Evolutionary conservation across 805 yeast species (phyloP), one percentile per base, ranked within the genome.

Genomic region (Ascoidea tarda): DNA sequence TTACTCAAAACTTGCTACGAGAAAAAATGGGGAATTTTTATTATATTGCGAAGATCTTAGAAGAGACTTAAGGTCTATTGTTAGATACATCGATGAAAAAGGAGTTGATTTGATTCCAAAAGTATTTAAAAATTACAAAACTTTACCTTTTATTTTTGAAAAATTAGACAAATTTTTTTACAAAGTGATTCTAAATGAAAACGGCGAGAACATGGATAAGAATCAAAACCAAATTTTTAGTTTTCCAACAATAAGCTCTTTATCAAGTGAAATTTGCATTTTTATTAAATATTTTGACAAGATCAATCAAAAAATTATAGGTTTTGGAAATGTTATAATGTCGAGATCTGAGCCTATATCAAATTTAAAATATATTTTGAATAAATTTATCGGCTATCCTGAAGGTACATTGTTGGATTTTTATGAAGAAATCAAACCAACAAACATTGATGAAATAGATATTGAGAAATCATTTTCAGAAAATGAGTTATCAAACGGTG

Each of bases 211-310:
- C 5, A 57, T 54, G 21, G 62, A 58, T 45, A 58, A 55, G 16
- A 59, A 62, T 33, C 60, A 62, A 33, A 54, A 60, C 21, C 51
- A 53, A 5, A 52, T 51, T 10, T n/a, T 53, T 12, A 57, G 54
- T 5, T 47, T 55, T 1, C 46, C 10, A 12, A 28, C 6, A 16
- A 33, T 33, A 31, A 32, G 32, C 21, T 44, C 44, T 42, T n/a
- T 52, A 48, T 68, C 57, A 51, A 68, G 47, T 53, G 66, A 65
- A 52, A 59, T 63, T 32, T 52, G 74, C 45, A 31, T 77, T 6
- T 79, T 83, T 58, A 59, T 88, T 50, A 88, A 89, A 64, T 73
- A 74, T 56, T 88, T 84, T 66, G 90, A 88, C 60, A 74, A 72
- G 1, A 61, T 63, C 4, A 59, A 66, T 0, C 84, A 80, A 62